Evolutionary conservation across 2,329 filamentous ascomycete species (phyloP), one percentile per base, ranked within the genome.

Genomic region (Blumeriella jaapii): DNA sequence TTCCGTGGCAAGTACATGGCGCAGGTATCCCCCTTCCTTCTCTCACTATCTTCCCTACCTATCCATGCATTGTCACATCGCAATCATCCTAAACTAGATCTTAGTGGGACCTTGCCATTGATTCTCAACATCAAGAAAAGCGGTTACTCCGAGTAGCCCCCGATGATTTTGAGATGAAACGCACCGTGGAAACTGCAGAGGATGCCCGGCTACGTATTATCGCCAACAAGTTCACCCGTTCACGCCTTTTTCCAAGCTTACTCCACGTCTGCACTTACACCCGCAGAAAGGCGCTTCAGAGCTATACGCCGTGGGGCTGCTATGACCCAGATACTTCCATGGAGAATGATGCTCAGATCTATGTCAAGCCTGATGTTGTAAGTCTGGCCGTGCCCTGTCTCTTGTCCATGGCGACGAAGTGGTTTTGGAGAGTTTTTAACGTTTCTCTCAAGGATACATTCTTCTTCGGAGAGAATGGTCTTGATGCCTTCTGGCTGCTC

Each of bases 301-400:
- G 17, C n/a, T 38, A 38, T 20, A 17, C 26, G 15, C 29, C 33
- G 6, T 28, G 29, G 29, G 18, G 24, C 3, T 38, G 35, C 23
- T 18, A n/a, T 12, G 24, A 38, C 17, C 23, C 24, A 6, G 11
- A 27, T 8, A 32, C 23, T 10, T 32, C 22, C 15, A 8, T 23
- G 16, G n/a, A 22, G 10, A 32, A 28, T 15, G 10, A n/a, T 9
- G 25, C 29, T 11, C 28, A 29, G 15, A 19, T 38, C 8, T 38
- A 38, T 11, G 35, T 38, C 5, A 38, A 38, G 19, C 11, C 29
- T 14, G 35, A 38, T 3, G n/a, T 12, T 24, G 22, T 24, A 8
- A n/a, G n/a, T n/a, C n/a, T n/a, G n/a, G n/a, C n/a, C 12, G 22
- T 24, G 12, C 4, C 22, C 22, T n/a, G 7, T 8, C 22, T 24